phyloP scores from a whole-genome alignment of 257 asterid species.

The Solanum sejunctum region DNA sequence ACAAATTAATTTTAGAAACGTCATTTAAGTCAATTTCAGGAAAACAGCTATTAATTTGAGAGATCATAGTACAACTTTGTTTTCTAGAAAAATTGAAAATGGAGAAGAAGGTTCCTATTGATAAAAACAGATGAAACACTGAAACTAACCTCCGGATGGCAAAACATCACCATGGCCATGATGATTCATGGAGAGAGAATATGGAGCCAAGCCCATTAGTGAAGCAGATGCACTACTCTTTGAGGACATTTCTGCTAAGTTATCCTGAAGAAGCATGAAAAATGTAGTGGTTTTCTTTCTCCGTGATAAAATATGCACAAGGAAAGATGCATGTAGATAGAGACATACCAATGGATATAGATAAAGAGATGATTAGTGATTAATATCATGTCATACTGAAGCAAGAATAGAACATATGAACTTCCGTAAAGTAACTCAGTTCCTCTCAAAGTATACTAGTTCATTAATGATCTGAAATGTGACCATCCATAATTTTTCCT shows the following conservation, averaged over 20 bases:
- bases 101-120: not conserved
- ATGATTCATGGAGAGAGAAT: constrained; percentile 34
- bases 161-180: constrained; percentile 27
- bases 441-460: not conserved
- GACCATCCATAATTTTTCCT: not conserved
- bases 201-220: constrained; percentile 35
- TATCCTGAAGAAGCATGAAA: constrained; percentile 38
- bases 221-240: constrained; percentile 45
- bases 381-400: not conserved
- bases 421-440: not conserved
- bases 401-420: not conserved
- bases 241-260: constrained; percentile 37
- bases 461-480: not conserved
- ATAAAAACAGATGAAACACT: not conserved
- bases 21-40: not conserved
- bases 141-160: constrained; percentile 39
- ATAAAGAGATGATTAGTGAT: not conserved
- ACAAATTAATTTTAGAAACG: not conserved
- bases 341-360: not conserved
- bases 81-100: not conserved
- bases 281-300: constrained; percentile 1
- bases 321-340: not conserved
- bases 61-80: not conserved
- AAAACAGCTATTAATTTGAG: not conserved
- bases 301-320: not conserved